phyloP scores from a whole-genome alignment of 2,329 filamentous ascomycete species.

The Cylindrodendrum hubeiense region DNA sequence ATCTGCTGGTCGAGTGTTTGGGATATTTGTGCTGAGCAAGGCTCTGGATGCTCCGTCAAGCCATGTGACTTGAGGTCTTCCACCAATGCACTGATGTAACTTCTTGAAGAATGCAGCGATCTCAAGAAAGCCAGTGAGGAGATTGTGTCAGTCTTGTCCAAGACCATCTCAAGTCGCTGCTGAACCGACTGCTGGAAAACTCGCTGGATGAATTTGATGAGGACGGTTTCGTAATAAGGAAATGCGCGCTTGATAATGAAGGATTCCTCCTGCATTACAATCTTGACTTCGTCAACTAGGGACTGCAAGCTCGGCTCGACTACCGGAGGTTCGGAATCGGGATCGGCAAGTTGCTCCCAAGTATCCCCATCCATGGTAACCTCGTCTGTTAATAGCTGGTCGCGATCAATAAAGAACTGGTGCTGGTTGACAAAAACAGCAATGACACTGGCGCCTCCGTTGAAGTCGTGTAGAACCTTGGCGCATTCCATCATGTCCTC shows the following conservation, averaged over 20 bases:
- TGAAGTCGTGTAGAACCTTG: slow-evolving; percentile 94
- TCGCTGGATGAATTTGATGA: slow-evolving; percentile 92
- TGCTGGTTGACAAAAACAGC: slow-evolving; percentile 98
- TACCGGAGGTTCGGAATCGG: slow-evolving; percentile 89
- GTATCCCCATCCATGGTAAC: slow-evolving; percentile 79
- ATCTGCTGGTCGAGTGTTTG: slow-evolving; percentile 80
- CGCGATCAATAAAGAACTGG: slow-evolving; percentile 98
- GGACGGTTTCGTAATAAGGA: slow-evolving; percentile 93
- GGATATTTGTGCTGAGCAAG: slow-evolving; percentile 87
- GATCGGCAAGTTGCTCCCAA: slow-evolving; percentile 94
- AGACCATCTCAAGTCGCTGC: slow-evolving; percentile 92
- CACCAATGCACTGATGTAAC: slow-evolving; percentile 87
- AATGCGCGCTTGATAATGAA: slow-evolving; percentile 97
- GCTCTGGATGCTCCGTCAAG: slow-evolving; percentile 93
- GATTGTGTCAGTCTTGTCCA: slow-evolving; percentile 93
- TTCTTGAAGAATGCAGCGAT: slow-evolving; percentile 89
- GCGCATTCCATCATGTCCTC: slow-evolving; percentile 99
- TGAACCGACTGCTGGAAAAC: slow-evolving; percentile 99
- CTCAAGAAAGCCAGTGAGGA: slow-evolving; percentile 93
- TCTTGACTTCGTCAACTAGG: slow-evolving; percentile 91
- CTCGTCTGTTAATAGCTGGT: slow-evolving; percentile 91
- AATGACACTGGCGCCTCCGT: slow-evolving; percentile 94
- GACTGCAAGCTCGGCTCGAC: slow-evolving; percentile 94
- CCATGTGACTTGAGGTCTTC: slow-evolving; percentile 96
- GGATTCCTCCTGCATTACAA: slow-evolving; percentile 97